Evolutionary conservation across 331 rosid species (phyloP), one percentile per base, ranked within the genome.

Genomic region (Saraca asoca): DNA sequence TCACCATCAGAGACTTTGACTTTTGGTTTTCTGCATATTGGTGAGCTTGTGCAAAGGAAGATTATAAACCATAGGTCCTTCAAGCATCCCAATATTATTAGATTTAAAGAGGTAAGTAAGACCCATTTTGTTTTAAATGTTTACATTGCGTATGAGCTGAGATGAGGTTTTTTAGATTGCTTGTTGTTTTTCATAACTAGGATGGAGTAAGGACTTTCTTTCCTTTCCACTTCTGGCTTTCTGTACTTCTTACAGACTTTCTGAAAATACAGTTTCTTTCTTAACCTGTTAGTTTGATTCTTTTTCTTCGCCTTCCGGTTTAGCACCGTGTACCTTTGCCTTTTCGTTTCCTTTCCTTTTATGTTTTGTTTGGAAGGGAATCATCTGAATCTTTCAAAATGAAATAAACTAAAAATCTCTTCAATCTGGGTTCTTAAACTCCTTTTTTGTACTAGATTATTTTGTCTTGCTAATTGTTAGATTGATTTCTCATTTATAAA

Each of bases 11-110:
- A 43, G 13, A 14, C 39, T 48, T 66, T 69, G 41, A 9, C 17
- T 15, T 18, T 19, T 13, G 37, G n/a, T 15, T 3, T 60, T 62
- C 74, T 80, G 58, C 82, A 94, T 97, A 94, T 94, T 78, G 95
- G 90, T 61, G 96, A 94, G 63, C 97, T 88, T 66, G 97, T 94
- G 8, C 96, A 88, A 72, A 90, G 99, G 75, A 97, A 94, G 92
- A 94, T 94, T 34, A 83, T 83, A 83, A 94, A 94, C 71, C 99
- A 94, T 64, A 88, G 89, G 64, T 86, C 99, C 71, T 74, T 94
- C 87, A 90, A 88, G 82, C 99, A 94, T 77, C 99, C 97, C 17
- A 88, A 94, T 72, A 94, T 94, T 64, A 77, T 94, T 70, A 83
- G 96, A 80, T 94, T 94, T 38, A 94, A 90, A 74, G 97, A 94